Base-by-base conservation (phyloP, 768 basidiomycete species). In the Pseudohyphozyma bogoriensis region DNA sequence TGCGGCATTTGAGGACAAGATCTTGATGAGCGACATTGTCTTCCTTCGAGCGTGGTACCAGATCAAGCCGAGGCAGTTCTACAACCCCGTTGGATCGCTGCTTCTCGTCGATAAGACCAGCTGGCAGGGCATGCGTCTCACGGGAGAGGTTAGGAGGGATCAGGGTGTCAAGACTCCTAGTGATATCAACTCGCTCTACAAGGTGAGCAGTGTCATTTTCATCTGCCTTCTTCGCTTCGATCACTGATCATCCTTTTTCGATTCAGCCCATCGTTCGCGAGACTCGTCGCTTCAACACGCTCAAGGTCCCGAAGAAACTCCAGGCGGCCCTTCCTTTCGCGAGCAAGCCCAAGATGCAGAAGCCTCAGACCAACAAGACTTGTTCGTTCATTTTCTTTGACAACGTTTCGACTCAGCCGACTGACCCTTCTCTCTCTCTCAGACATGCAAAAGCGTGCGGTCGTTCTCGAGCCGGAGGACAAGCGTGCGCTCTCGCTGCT, bases 21-120 rank as follows among this genome's bases (percentile, higher is more conserved):
- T 97, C 11, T 79, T 97, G 63, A 89, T 85, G 84, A 90, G 90
- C 67, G 95, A 97, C 70, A 85, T 97, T 58, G 80, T 97, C 58
- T 96, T 99, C 78, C 78, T 99, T 12, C 82, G 93, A 28, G 90
- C 91, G 1, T 99, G 95, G 95, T 92, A 92, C 74, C 85, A 90
- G 28, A 84, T 99, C 56, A 84, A 91, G 72, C 93, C 95, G 8
- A 83, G 91, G 64, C 87, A 89, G 74, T 91, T 87, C 75, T 99
- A 96, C 78, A 96, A 92, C 73, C 88, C 95, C 1, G 89, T 97
- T 65, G 91, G 89, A 0, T 92, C 89, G 2, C 79, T 96, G 4
- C 79, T 99, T 0, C 78, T 92, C 12, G 82, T 85, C 20, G 81
- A 89, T 74, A 91, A 93, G 73, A 44, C 59, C 26, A 29, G 51